Evolutionary conservation across 768 basidiomycete genomes (phyloP).

Genomic region (Mycena chlorophos): DNA sequence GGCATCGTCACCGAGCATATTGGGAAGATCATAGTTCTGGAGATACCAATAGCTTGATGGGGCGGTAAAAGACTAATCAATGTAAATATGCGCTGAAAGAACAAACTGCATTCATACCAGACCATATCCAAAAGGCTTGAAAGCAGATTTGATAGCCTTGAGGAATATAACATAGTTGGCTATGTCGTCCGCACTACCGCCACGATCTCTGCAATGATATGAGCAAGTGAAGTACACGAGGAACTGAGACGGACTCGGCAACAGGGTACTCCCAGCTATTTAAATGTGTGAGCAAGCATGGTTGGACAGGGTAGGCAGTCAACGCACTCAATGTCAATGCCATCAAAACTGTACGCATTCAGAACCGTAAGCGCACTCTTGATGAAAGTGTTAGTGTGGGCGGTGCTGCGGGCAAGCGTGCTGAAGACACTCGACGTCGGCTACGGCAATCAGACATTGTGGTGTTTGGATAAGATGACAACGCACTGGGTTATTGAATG

Average conservation of each 20-base stretch:
- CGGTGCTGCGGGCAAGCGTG: slow-evolving; percentile 21
- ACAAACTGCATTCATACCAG: no score
- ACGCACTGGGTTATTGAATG: slow-evolving; percentile 24
- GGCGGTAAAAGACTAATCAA: slow-evolving; percentile 7
- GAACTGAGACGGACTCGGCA: no score
- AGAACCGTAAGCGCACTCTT: slow-evolving; percentile 18
- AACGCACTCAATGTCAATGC: slow-evolving; percentile 26
- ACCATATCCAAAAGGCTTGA: background rate
- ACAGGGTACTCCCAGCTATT: slow-evolving; percentile 18
- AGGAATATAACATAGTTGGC: slow-evolving; percentile 10
- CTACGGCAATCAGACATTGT: background rate
- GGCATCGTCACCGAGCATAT: background rate
- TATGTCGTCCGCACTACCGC: background rate
- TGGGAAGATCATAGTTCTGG: background rate
- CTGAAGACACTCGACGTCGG: slow-evolving; percentile 28
- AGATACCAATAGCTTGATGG: slow-evolving; percentile 12
- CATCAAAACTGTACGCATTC: slow-evolving; percentile 30
- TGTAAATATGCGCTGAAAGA: no score
- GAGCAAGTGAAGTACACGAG: no score
- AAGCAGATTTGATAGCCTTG: background rate
- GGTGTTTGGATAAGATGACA: background rate
- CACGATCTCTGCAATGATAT: no score
- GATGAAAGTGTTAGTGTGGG: slow-evolving; percentile 24
- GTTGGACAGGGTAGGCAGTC: background rate
- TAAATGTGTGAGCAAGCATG: no score